phyloP scores from a whole-genome alignment of 2,329 filamentous ascomycete species.

The Epicoccum nigrum region DNA sequence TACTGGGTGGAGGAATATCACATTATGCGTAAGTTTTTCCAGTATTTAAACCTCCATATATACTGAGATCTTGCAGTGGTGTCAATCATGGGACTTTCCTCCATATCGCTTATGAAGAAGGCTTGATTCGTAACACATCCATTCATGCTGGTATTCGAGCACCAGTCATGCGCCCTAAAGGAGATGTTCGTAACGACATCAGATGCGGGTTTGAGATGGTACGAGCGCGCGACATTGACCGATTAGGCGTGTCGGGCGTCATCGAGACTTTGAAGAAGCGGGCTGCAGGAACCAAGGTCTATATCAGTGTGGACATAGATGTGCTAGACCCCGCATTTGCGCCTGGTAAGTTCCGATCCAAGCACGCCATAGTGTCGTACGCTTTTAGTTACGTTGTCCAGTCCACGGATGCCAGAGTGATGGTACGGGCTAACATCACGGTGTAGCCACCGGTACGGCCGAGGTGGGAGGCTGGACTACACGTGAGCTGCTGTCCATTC shows the following conservation, averaged over 20 bases:
- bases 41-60: not conserved
- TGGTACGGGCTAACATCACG: not conserved
- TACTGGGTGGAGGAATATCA: slow-evolving; percentile 64
- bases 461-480: slow-evolving; percentile 68
- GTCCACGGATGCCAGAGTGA: not conserved
- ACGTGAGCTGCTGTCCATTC: slow-evolving; percentile 63
- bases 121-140: slow-evolving; percentile 63
- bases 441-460: slow-evolving; percentile 61
- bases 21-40: slow-evolving; percentile 60
- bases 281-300: slow-evolving; percentile 60
- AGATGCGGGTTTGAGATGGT: slow-evolving; percentile 65
- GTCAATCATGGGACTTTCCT: slow-evolving; percentile 68
- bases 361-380: not conserved
- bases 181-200: slow-evolving; percentile 62
- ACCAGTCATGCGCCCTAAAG: slow-evolving; percentile 56
- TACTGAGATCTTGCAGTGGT: slow-evolving; percentile 36
- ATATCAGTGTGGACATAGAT: slow-evolving; percentile 64
- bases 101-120: slow-evolving; percentile 67
- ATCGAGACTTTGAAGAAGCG: slow-evolving; percentile 58
- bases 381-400: not conserved
- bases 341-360: slow-evolving; percentile 48
- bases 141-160: slow-evolving; percentile 68
- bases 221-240: slow-evolving; percentile 62
- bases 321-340: slow-evolving; percentile 63
- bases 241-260: slow-evolving; percentile 54